Base-by-base conservation (phyloP, 148 eudicot genomes). In the Rhododendron williamsianum region DNA sequence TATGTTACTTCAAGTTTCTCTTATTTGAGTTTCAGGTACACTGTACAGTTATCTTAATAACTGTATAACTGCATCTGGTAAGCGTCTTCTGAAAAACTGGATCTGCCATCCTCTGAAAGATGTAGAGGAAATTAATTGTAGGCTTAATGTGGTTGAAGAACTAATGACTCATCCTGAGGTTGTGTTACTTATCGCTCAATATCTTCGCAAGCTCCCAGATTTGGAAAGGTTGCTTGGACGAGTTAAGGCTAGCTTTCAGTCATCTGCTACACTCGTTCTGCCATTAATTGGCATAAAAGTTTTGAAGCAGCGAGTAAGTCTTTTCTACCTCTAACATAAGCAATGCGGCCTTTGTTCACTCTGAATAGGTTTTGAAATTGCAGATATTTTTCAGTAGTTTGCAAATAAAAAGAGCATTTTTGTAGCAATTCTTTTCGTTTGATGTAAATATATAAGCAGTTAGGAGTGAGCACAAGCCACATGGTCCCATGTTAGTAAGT, bases 81-180 rank as follows among this genome's bases (percentile, higher is more conserved):
- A 97, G 88, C 93, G 99, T 82, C 98, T 97, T 84, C 87, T 97
- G 77, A 94, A 94, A 92, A 94, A 89, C 85, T 97, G 98, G 99
- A 92, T 97, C 82, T 95, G 99, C 85, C 99, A 97, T 90, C 99
- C 99, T 48, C 88, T 93, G 58, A 93, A 92, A 83, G 95, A 95
- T 86, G 87, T 94, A 3, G 90, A 89, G 83, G 88, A 89, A 90
- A 94, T 97, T 63, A 97, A 94, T 85, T 76, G 86, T 74, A 93
- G 99, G 91, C 98, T 97, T 86, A 89, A 92, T 86, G 92, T 92
- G 45, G 98, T 95, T 76, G 98, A 94, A 87, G 90, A 89, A 74
- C 86, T 97, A 65, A 89, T 90, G 81, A 82, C 79, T 51, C 92
- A 86, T 87, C 79, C 95, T 60, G 99, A 92, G 86, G 78, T 90